Conservation (phyloP, 495 filamentous ascomycete species). For the Glarea lozoyensis region DNA sequence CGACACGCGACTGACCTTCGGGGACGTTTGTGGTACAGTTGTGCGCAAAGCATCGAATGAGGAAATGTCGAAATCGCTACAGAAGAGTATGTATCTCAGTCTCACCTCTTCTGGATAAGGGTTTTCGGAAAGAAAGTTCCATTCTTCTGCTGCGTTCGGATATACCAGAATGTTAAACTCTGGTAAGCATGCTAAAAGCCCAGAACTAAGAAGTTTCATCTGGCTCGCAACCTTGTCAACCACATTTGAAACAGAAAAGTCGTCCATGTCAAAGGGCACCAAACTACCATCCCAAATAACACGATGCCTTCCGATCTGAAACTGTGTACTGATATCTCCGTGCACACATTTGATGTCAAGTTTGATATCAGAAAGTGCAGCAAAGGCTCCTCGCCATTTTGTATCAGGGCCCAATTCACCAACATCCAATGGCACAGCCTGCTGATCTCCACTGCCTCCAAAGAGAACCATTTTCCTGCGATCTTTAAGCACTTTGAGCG, state of each 20-base stretch:
- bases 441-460: conserved; percentile 5
- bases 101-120: background rate
- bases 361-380: conserved; percentile 1
- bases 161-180: conserved; percentile 10
- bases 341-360: conserved; percentile 17
- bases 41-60: background rate
- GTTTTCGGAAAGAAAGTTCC: conserved; percentile 10
- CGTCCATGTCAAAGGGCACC: background rate
- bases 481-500: background rate
- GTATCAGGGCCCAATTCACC: background rate
- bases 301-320: background rate
- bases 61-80: conserved; percentile 1
- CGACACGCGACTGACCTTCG: background rate
- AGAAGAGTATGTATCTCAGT: conserved; percentile 18
- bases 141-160: conserved; percentile 13
- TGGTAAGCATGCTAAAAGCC: conserved; percentile 1
- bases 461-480: conserved; percentile 13
- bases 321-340: conserved; percentile 13
- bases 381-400: no score
- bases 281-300: conserved; percentile 9
- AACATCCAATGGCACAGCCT: conserved; percentile 10
- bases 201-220: conserved; percentile 4
- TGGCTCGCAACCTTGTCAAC: conserved; percentile 7
- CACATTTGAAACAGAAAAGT: background rate
- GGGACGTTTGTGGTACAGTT: background rate